Conservation (phyloP, 306 rosid species). For the cucumber (Cucumis sativus) region Cucumber_9930_V3 NC_026660.2:18053501-18054000, state of each 20-base stretch:
- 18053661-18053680: neutral
- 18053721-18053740: neutral
- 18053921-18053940: slow-evolving; percentile 75
- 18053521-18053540: neutral
- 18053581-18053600: neutral
- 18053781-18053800: neutral
- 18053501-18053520: neutral
- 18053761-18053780: neutral
- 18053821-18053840: neutral
- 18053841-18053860: neutral
- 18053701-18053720: neutral
- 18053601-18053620: neutral
- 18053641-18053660: neutral
- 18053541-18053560: neutral
- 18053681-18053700: neutral
- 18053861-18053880: neutral
- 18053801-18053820: neutral
- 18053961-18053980: slow-evolving; percentile 81
- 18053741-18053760: neutral
- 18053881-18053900: neutral
- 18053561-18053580: neutral
- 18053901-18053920: slow-evolving; percentile 87
- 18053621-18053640: neutral
- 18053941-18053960: slow-evolving; percentile 90
- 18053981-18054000: slow-evolving; percentile 94